Evolutionary conservation across 108 stramenopile species (phyloP), one percentile per base, ranked within the genome.

Genomic region (Cyclotella distinguenda): DNA sequence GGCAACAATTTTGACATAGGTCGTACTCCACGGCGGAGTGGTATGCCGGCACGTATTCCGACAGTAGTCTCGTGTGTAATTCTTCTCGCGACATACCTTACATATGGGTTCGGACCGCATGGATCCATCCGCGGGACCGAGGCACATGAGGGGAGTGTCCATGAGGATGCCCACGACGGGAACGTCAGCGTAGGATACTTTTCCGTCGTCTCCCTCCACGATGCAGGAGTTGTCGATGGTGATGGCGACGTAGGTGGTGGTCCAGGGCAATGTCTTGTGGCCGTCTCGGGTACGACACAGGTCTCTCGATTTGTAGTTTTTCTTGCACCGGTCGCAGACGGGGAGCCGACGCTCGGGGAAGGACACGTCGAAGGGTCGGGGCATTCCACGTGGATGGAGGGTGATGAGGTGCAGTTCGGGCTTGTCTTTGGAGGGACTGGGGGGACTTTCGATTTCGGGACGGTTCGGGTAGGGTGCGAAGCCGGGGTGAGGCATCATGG

Each of bases 221-320:
- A 74, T 18, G 0, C 48, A 46, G 2, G 84, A 83, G 22, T 83
- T 73, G 52, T 88, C 86, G 49, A 90, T 38, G 9, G 91, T 88
- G 27, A 93, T 57, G 40, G 82, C 89, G 22, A 93, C 81, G 52
- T 87, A 93, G n/a, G 87, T 82, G 9, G 85, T 81, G 19, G 83
- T 79, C 91, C 91, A 93, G 8, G 91, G 88, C 22, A 84, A 54
- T 11, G 72, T 70, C 25, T 84, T 87, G 64, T 93, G 91, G 3
- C 60, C 60, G 60, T 93, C 88, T 13, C 91, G 79, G 0, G 82
- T 87, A 27, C 91, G 80, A 62, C 91, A 93, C 64, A 86, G 75
- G 32, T 93, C 91, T 28, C 86, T 48, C 13, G 85, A 88, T 66
- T 90, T 90, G 67, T 83, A 93, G 62, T 93, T 93, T 78, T 93